Conservation (phyloP, 345 rosid species). For the Nasturtium officinale region DNA sequence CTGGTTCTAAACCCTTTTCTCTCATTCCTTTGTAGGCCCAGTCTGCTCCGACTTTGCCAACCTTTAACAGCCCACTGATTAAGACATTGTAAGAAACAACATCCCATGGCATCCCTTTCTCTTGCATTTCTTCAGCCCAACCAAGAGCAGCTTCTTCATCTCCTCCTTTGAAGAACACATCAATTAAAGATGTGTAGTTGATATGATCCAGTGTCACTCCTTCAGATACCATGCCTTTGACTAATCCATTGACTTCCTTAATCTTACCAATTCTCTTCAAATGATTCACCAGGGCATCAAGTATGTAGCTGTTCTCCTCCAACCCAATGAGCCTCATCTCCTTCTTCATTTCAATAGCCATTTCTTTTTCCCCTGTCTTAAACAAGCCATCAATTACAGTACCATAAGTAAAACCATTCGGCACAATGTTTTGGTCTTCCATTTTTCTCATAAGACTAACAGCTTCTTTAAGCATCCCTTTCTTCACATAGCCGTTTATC, state of each 20-base stretch:
- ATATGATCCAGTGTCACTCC: constrained; percentile 68
- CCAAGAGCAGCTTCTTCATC: constrained; percentile 68
- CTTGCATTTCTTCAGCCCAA: constrained; percentile 70
- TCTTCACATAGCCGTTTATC: constrained; percentile 70
- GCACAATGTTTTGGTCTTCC: constrained; percentile 51
- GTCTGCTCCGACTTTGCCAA: constrained; percentile 57
- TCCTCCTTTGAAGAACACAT: constrained; percentile 78
- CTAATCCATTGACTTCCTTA: constrained; percentile 57
- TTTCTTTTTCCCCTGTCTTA: constrained; percentile 61
- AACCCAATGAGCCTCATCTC: constrained; percentile 67
- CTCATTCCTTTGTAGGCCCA: constrained; percentile 63
- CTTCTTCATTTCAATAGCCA: constrained; percentile 60
- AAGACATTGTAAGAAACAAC: constrained; percentile 77
- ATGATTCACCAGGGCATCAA: constrained; percentile 70
- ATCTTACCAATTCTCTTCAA: constrained; percentile 63
- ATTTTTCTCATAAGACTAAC: constrained; percentile 57
- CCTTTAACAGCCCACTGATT: constrained; percentile 66
- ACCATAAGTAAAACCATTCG: constrained; percentile 62
- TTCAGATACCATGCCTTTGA: constrained; percentile 53
- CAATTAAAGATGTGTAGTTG: constrained; percentile 89
- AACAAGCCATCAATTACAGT: constrained; percentile 71
- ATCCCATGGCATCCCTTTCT: constrained; percentile 65
- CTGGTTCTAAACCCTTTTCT: constrained; percentile 73
- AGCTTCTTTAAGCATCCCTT: constrained; percentile 75
- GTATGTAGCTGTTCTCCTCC: constrained; percentile 57